phyloP scores from a whole-genome alignment of 1,284 basidiomycete species.

The Cryptococcus amylolentus region DNA sequence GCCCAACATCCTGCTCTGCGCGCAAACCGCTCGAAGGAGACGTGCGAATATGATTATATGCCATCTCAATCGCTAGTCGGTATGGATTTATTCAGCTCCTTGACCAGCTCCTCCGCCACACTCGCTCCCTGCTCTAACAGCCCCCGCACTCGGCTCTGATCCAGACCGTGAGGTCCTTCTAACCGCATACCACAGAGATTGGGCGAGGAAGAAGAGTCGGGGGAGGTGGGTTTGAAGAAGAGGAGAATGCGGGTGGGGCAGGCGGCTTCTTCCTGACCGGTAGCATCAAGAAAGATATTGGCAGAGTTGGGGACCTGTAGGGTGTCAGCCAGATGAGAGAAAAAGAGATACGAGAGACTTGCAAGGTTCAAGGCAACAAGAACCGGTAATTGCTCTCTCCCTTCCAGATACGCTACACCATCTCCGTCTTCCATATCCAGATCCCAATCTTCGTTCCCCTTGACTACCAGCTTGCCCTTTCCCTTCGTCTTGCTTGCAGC shows the following conservation, averaged over 20 bases:
- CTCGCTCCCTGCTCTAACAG: conserved; percentile 28
- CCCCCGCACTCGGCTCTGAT: conserved; percentile 24
- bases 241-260: conserved; percentile 44
- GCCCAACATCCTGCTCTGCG: no score
- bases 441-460: conserved; percentile 50
- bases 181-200: conserved; percentile 44
- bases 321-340: background rate
- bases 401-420: conserved; percentile 21
- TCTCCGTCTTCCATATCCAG: conserved; percentile 38
- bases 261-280: conserved; percentile 44
- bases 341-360: conserved; percentile 6
- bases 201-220: conserved; percentile 5
- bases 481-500: conserved; percentile 31
- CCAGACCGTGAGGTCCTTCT: conserved; percentile 42
- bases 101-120: conserved; percentile 25
- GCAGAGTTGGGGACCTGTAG: conserved; percentile 27
- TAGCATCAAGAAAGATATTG: conserved; percentile 44
- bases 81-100: conserved; percentile 19
- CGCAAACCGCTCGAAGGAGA: no score
- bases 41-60: background rate
- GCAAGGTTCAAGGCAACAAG: conserved; percentile 45
- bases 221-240: conserved; percentile 28
- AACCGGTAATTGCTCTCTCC: conserved; percentile 40
- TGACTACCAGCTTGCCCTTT: conserved; percentile 21
- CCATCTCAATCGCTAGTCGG: background rate